Base-by-base conservation (phyloP, 2,329 filamentous ascomycete species). In the Cercospora janseana region DNA sequence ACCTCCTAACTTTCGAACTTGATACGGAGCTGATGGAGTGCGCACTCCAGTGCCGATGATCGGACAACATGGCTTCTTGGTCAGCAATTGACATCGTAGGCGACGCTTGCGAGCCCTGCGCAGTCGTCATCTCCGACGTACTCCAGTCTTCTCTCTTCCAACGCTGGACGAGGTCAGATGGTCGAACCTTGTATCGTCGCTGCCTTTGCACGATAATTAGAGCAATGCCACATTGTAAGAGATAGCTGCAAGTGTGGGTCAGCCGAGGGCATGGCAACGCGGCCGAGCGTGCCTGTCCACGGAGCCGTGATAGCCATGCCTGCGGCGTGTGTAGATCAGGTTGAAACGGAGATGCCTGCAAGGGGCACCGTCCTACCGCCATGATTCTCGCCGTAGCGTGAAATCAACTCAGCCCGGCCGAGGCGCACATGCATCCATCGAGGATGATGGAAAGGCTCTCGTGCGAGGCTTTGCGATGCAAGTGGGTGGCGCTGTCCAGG, bases 231-330 rank as follows among this genome's bases (percentile, higher is more conserved):
- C 46, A 27, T 32, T 51, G 48, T 6, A 45, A 10, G 9, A 51
- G 18, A 20, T 46, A 46, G 20, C 48, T 51, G 26, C 9, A 5
- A 10, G 16, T 35, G 12, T 16, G 15, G 20, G 12, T n/a, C n/a
- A 26, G 15, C 6, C 31, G 15, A 23, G n/a, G 57, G 52, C 50
- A 59, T 57, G 4, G 46, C 54, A 12, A 46, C 44, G 6, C 46
- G 45, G 23, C 41, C 28, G 8, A 53, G 24, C 46, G 51, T 49
- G 9, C 57, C 57, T 42, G 49, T 59, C 57, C 57, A 59, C 6
- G 57, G 57, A 35, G 57, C 54, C 24, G 45, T 42, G 42, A 57
- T 55, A 8, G 52, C 54, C 55, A 59, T 57, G 20, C 24, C 35
- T 44, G 10, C 24, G 28, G 42, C 16, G 24, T 34, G 27, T 12